Base-by-base conservation (phyloP, 805 yeast species). In the Danielozyma ontarioensis region DNA sequence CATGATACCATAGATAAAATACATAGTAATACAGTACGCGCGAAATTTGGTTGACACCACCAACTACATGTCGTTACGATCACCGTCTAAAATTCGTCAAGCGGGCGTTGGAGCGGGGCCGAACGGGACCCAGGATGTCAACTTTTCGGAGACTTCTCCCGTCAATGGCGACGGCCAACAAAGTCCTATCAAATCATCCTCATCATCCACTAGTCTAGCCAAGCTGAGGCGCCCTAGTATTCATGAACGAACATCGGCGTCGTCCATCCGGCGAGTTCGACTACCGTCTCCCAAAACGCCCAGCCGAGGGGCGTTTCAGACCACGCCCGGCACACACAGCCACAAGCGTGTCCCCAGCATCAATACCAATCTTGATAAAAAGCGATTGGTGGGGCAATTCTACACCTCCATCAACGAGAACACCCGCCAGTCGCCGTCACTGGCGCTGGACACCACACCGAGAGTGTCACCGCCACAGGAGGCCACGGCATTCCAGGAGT, bases 341-440 rank as follows among this genome's bases (percentile, higher is more conserved):
- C 22, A 19, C 22, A 6, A 10, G 22, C 22, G 22, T 6, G 8
- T 19, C 8, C 22, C 22, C 8, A 19, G 22, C 10, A 23, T 7
- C 25, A 32, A 13, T 17, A 29, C 24, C 14, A 39, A 29, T 10
- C 37, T 34, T 19, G 61, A 55, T 32, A 48, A 50, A 27, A 62
- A 62, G 39, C 47, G 65, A 22, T 45, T 66, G 34, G 70, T 64
- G 31, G 68, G 64, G 36, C 70, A 64, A 42, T 66, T 66, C 43
- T 62, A 59, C 45, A 57, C 42, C 29, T 29, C 57, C 27, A 22
- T 42, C 25, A 45, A 45, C 28, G 63, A 57, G 14, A n/a, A n/a
- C n/a, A 22, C 38, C 12, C 15, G 29, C 12, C 13, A 31, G n/a
- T 25, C 21, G 25, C 28, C 15, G 12, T 12, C 26, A 12, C 15